Evolutionary conservation across 371 early-diverging fungal species (phyloP).

Genomic region (Mortierella sp.): DNA sequence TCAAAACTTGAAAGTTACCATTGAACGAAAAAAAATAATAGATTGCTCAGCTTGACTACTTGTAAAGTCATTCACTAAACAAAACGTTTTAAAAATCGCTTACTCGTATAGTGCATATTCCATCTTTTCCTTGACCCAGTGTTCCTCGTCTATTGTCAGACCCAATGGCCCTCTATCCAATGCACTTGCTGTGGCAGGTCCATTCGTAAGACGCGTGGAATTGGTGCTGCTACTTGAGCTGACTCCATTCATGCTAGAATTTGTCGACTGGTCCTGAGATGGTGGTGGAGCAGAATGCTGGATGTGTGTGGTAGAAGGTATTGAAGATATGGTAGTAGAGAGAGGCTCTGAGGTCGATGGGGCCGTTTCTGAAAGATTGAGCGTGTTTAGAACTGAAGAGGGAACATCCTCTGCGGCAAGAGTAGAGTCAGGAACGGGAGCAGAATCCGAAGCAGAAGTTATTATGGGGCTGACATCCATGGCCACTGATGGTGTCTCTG

Average conservation of each 20-base stretch:
- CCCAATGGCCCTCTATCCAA: slow-evolving; percentile 53
- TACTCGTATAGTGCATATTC: slow-evolving; percentile 56
- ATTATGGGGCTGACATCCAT: slow-evolving; percentile 6
- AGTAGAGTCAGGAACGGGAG: not conserved
- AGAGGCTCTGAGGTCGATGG: not conserved
- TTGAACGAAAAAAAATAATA: not conserved
- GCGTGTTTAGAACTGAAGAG: not conserved
- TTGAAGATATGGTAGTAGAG: not conserved
- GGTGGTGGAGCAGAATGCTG: not conserved
- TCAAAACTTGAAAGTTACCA: slow-evolving; percentile 21
- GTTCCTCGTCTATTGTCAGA: slow-evolving; percentile 37
- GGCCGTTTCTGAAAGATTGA: not conserved
- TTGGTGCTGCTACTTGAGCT: slow-evolving; percentile 1
- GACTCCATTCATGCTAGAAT: slow-evolving; percentile 13
- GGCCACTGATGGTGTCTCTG: slow-evolving; percentile 1
- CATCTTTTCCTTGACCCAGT: slow-evolving; percentile 51
- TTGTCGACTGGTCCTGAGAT: not conserved
- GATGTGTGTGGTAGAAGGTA: not conserved
- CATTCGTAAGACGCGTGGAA: not conserved
- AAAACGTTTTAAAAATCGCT: not conserved
- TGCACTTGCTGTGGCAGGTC: slow-evolving; percentile 14
- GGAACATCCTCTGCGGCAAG: not conserved
- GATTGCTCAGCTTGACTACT: not conserved
- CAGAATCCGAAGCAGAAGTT: slow-evolving; percentile 1
- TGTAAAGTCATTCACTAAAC: not conserved